A percentile compares a stretch with the other conserved stretches of the same genome.
These are phyloP conservation scores for Sanguinoderma infundibulare DNA, from an alignment of 1,284 basidiomycete genomes.

Conservation along the genomic window DNA sequence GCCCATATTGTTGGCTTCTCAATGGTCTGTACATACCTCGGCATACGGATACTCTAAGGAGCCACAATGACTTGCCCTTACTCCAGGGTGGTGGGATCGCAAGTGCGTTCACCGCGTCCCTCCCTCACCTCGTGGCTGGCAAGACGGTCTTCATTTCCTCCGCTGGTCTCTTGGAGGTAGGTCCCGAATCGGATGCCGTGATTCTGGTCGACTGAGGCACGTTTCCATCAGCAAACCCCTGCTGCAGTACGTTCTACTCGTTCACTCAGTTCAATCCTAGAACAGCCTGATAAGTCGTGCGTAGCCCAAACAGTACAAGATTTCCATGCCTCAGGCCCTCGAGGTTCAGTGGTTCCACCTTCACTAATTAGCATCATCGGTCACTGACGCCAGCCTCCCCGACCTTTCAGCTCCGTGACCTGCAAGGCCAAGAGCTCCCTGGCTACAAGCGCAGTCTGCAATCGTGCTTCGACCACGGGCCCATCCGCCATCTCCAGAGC, in stretches of 20 bases:
- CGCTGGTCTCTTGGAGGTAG: conserved; percentile 68
- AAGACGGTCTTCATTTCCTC: conserved; percentile 68
- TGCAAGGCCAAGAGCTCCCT: conserved; percentile 27
- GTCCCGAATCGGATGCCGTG: conserved; percentile 36
- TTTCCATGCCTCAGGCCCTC: conserved; percentile 11
- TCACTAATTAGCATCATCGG: background rate
- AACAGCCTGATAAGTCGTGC: too few relatives aligned
- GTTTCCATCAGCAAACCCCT: background rate
- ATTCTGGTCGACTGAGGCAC: background rate
- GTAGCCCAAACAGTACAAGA: too few relatives aligned
- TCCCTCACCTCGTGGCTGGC: conserved; percentile 68
- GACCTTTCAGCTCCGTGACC: conserved; percentile 22
- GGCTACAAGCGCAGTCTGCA: conserved; percentile 27
- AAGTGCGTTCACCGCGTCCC: conserved; percentile 65
- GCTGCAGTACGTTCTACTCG: background rate
- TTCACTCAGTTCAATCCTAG: too few relatives aligned
- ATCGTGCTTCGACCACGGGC: conserved; percentile 29
- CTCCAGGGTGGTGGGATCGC: conserved; percentile 72
- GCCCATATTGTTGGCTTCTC: conserved; percentile 71
- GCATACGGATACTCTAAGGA: background rate
- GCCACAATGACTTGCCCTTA: background rate
- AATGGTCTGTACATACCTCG: conserved; percentile 52
- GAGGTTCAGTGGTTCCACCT: conserved; percentile 11
- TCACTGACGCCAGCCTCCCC: background rate
- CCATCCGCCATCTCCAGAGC: conserved; percentile 27